Percentiles rank a stretch among this genome's conserved stretches.
Conservation (phyloP, 768 basidiomycete genomes). For the Lentinula lateritia region DNA sequence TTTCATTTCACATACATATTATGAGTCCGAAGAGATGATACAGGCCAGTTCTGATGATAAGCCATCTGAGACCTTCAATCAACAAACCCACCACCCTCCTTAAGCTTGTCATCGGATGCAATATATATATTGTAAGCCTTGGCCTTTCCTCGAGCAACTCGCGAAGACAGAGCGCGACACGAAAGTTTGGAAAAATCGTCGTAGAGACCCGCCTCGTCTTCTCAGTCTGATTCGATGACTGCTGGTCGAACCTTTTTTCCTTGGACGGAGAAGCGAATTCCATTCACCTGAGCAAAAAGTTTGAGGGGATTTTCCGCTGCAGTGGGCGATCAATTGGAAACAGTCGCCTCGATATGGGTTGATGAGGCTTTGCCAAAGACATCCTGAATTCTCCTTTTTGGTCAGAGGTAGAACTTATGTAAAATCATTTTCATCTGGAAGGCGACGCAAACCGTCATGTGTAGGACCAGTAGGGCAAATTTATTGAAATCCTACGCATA, state of each 20-base stretch:
- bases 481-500: too few species aligned
- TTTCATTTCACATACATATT: too few species aligned
- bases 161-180: slow-evolving; percentile 35
- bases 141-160: slow-evolving; percentile 40
- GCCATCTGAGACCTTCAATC: slow-evolving; percentile 14
- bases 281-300: slow-evolving; percentile 45
- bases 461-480: too few species aligned
- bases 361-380: slow-evolving; percentile 50
- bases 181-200: slow-evolving; percentile 34
- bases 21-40: neutral
- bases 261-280: slow-evolving; percentile 48
- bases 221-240: slow-evolving; percentile 39
- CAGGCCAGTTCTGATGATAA: neutral
- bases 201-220: slow-evolving; percentile 33
- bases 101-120: slow-evolving; percentile 34
- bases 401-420: too few species aligned
- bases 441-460: too few species aligned
- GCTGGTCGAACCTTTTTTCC: slow-evolving; percentile 45
- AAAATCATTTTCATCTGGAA: too few species aligned
- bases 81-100: slow-evolving; percentile 39
- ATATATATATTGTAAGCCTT: slow-evolving; percentile 62
- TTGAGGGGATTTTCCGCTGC: slow-evolving; percentile 12
- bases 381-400: slow-evolving; percentile 53
- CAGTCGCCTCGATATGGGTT: neutral
- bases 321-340: neutral